Conservation (phyloP, 192 early-diverging fungal species). For the Mortierella claussenii region DNA sequence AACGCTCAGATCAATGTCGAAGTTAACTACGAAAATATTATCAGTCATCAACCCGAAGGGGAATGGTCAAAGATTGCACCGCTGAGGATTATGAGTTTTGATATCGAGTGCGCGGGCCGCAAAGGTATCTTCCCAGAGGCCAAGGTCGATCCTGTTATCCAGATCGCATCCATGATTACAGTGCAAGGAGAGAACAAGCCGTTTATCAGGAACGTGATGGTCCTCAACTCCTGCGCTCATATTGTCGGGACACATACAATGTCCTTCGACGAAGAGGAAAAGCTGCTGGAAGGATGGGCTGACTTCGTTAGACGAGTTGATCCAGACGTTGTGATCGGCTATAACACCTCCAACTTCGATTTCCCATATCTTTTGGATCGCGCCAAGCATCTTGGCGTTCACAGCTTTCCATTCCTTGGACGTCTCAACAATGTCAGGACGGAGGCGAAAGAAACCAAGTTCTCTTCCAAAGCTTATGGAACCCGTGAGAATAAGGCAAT, state of each 20-base stretch:
- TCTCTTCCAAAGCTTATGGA: slow-evolving; percentile 94
- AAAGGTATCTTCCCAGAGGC: slow-evolving; percentile 97
- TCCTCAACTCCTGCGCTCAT: slow-evolving; percentile 88
- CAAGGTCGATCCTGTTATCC: slow-evolving; percentile 92
- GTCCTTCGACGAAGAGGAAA: slow-evolving; percentile 81
- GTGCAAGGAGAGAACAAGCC: slow-evolving; percentile 90
- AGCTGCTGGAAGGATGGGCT: slow-evolving; percentile 85
- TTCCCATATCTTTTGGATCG: slow-evolving; percentile 95
- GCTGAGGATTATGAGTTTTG: slow-evolving; percentile 93
- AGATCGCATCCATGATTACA: slow-evolving; percentile 95
- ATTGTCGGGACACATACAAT: slow-evolving; percentile 92
- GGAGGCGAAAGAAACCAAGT: slow-evolving; percentile 81
- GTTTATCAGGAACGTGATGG: slow-evolving; percentile 95
- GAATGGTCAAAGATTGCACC: slow-evolving; percentile 96
- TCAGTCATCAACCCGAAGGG: slow-evolving; percentile 86
- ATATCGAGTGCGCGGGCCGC: slow-evolving; percentile 98
- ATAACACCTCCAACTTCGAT: slow-evolving; percentile 98
- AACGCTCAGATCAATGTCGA: slow-evolving; percentile 88
- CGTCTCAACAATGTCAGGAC: slow-evolving; percentile 72
- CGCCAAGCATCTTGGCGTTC: slow-evolving; percentile 78
- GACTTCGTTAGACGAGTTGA: slow-evolving; percentile 87
- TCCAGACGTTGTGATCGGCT: slow-evolving; percentile 94
- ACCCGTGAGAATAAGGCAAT: slow-evolving; percentile 91
- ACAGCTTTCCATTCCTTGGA: slow-evolving; percentile 86
- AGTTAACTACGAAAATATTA: slow-evolving; percentile 74